phyloP scores from a whole-genome alignment of 768 basidiomycete species.

The Pisolithus albus region DNA sequence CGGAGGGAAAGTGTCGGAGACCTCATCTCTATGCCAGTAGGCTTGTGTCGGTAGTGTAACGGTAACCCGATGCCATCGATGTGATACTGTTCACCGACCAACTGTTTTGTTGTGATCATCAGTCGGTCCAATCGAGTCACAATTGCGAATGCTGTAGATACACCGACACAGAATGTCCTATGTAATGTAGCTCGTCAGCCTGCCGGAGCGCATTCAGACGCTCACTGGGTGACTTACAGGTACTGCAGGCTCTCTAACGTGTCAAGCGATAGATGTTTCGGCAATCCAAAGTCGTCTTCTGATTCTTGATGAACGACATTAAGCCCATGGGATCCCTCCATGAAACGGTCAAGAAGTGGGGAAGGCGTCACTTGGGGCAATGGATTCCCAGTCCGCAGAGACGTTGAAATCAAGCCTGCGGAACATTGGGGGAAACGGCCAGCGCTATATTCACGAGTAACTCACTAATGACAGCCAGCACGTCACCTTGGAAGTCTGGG shows the following conservation, averaged over 20 bases:
- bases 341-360: slow-evolving; percentile 46
- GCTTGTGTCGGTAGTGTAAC: slow-evolving; percentile 15
- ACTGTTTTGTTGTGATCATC: slow-evolving; percentile 77
- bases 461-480: slow-evolving; percentile 75
- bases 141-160: slow-evolving; percentile 61
- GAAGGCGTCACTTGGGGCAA: slow-evolving; percentile 85
- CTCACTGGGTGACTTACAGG: slow-evolving; percentile 41
- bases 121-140: slow-evolving; percentile 69
- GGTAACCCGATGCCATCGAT: slow-evolving; percentile 57
- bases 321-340: slow-evolving; percentile 47
- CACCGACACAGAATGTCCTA: slow-evolving; percentile 67
- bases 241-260: slow-evolving; percentile 76
- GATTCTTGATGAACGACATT: slow-evolving; percentile 64
- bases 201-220: slow-evolving; percentile 5
- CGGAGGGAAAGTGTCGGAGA: slow-evolving; percentile 24
- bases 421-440: background rate
- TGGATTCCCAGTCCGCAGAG: slow-evolving; percentile 65
- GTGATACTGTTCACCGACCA: slow-evolving; percentile 83
- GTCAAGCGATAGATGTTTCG: slow-evolving; percentile 60
- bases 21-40: slow-evolving; percentile 23
- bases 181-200: background rate
- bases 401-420: slow-evolving; percentile 68
- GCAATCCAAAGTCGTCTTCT: slow-evolving; percentile 71
- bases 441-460: background rate
- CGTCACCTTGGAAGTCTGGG: slow-evolving; percentile 76